These are phyloP conservation scores for Metarhizium anisopliae DNA, from an alignment of 2,329 filamentous ascomycete species.

Conservation along the genomic window DNA sequence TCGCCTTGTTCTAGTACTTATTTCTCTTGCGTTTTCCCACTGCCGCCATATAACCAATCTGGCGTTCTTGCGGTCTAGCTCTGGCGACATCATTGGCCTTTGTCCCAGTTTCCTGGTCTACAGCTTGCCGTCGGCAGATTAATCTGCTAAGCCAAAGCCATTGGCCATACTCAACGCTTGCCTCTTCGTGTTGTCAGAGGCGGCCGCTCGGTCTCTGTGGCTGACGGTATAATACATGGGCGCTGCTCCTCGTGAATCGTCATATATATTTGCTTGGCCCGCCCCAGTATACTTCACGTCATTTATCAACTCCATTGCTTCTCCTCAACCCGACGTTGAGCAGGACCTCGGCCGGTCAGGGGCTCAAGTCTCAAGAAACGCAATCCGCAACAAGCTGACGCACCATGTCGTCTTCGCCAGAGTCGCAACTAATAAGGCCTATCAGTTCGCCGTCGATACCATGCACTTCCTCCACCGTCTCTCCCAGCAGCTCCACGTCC, in stretches of 20 bases:
- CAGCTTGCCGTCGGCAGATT: not conserved
- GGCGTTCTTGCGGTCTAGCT: not conserved
- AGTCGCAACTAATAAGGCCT: not conserved
- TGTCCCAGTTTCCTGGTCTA: not conserved
- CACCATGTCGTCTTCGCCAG: not conserved
- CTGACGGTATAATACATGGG: not conserved
- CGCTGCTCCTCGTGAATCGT: not conserved
- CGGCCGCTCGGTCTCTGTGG: not conserved
- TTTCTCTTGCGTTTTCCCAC: not conserved
- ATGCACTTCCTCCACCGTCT: not conserved
- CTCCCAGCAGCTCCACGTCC: not conserved
- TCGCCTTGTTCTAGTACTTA: not conserved
- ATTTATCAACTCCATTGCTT: not conserved
- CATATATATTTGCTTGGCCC: not conserved
- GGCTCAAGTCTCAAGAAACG: not conserved
- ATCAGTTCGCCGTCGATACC: not conserved
- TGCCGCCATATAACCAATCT: not conserved
- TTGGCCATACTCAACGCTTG: not conserved
- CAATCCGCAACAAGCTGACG: not conserved
- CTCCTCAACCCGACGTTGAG: not conserved
- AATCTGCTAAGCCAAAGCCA: not conserved
- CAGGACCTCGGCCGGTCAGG: not conserved
- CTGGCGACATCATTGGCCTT: not conserved
- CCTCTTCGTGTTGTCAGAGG: too few species aligned
- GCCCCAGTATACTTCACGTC: not conserved